A percentile compares a stretch with the other conserved stretches of the same genome.
phyloP scores from a whole-genome alignment of 108 stramenopile genomes.

The Skeletonema marinoi region DNA sequence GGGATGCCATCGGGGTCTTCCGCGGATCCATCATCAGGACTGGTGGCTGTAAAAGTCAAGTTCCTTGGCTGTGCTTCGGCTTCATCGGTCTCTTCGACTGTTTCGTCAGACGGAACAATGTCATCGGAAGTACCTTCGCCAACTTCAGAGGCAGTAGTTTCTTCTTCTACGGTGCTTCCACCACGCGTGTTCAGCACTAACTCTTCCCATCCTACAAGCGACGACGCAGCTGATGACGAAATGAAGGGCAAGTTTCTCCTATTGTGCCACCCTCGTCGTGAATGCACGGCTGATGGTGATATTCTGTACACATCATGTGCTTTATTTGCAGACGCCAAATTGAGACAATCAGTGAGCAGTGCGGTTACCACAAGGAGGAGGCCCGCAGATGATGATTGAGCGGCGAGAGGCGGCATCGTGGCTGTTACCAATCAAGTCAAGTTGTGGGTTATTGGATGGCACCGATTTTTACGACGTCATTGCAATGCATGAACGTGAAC shows the following conservation, averaged over 20 bases:
- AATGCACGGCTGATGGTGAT: not conserved
- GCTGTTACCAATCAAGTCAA: not conserved
- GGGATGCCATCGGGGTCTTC: constrained; percentile 77
- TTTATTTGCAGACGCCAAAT: not conserved
- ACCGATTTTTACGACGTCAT: not conserved
- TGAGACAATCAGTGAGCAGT: not conserved
- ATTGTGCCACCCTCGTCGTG: constrained; percentile 15
- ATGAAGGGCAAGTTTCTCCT: not conserved
- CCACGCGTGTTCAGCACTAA: constrained; percentile 17
- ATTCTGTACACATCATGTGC: constrained; percentile 3
- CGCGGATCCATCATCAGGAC: constrained; percentile 63
- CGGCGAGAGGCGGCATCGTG: not conserved
- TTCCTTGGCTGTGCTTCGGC: constrained; percentile 2
- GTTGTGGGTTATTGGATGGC: not conserved
- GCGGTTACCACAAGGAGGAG: not conserved
- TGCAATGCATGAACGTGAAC: not conserved
- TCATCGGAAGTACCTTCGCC: not conserved
- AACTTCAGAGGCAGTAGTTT: not conserved
- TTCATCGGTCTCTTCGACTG: not conserved
- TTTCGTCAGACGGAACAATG: not conserved
- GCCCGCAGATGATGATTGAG: not conserved
- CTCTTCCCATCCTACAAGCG: not conserved
- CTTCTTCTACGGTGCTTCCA: constrained; percentile 20
- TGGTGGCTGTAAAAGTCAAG: constrained; percentile 44
- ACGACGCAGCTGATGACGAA: not conserved